These are phyloP conservation scores for Xylaria palmicola DNA, from an alignment of 495 filamentous ascomycete species.

Conservation along the genomic window DNA sequence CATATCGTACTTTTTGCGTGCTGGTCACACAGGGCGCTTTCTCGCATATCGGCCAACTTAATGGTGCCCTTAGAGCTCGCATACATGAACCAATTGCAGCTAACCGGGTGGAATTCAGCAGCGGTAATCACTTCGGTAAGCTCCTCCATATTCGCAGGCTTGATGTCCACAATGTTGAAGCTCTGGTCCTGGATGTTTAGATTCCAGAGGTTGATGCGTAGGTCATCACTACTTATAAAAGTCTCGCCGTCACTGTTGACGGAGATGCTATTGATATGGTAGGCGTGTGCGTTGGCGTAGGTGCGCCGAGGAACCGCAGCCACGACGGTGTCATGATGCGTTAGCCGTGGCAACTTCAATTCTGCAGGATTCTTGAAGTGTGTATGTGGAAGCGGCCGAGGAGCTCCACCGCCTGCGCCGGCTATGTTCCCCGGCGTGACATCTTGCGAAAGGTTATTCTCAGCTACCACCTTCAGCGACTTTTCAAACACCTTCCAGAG, in stretches of 20 bases:
- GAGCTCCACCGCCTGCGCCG: constrained; percentile 67
- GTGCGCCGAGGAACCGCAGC: constrained; percentile 93
- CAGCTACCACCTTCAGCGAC: constrained; percentile 95
- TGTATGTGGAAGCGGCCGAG: constrained; percentile 62
- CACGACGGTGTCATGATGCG: constrained; percentile 97
- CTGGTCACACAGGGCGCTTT: constrained; percentile 92
- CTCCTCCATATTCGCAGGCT: constrained; percentile 99
- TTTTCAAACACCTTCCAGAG: constrained; percentile 99
- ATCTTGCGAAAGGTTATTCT: constrained; percentile 97
- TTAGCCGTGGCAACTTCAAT: constrained; percentile 89
- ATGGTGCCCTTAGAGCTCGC: constrained; percentile 98
- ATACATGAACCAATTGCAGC: constrained; percentile 99
- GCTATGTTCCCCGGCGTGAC: constrained; percentile 75
- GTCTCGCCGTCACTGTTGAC: constrained; percentile 99
- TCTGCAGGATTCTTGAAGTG: constrained; percentile 79
- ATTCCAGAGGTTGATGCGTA: constrained; percentile 98
- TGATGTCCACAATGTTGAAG: constrained; percentile 99
- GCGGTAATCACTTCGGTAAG: constrained; percentile 98
- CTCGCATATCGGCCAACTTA: constrained; percentile 96
- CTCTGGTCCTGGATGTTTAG: constrained; percentile 99
- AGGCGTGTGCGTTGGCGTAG: constrained; percentile 97
- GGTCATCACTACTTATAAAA: constrained; percentile 96
- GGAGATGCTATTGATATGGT: constrained; percentile 99
- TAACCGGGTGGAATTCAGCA: constrained; percentile 93
- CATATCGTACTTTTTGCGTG: constrained; percentile 80